Base-by-base conservation (phyloP, 495 filamentous ascomycete genomes). In the Trichoderma virens region DNA sequence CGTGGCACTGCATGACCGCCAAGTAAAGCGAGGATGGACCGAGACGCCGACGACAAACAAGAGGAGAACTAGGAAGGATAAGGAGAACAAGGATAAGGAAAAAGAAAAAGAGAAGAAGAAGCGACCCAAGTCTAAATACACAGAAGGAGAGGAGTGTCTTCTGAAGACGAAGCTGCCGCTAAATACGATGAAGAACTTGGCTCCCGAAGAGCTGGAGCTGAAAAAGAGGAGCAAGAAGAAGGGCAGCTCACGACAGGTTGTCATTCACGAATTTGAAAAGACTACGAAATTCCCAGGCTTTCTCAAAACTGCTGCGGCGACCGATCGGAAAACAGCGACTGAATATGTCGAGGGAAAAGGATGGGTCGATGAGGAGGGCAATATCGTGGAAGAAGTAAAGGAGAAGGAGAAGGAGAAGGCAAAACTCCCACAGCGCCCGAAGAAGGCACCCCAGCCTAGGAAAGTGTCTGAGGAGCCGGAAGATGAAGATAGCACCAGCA, bases 1-100 rank as follows among this genome's bases (percentile, higher is more conserved):
- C 3, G 75, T 88, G 43, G 86, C 92, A 67, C 75, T 98, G 25
- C 83, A 88, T 11, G 78, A 87, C 31, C 81, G 94, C 41, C 87
- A 88, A 69, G 87, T 98, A 54, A 95, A 93, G 77, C 79, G 94
- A 65, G 94, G 93, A 16, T 98, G 94, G 94, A 93, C 89, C 9
- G 72, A 79, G 38, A 80, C 83, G 68, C 80, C 82, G 65, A 77
- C 83, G 32, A 73, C 76, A 65, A 80, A 81, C 65, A 76, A 69
- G 18, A 69, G 77, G 65, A 79, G 80, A 31, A 73, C 69, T 18
- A 82, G 83, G 64, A 74, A 82, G 43, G 87, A 85, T 67, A 69
- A 79, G 65, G 80, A 83, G 32, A 75, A 73, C 25, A 82, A 83
- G 60, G 71, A 77, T 27, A 73, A 75, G 47, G 70, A 71, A n/a